Base-by-base conservation (phyloP, 192 early-diverging fungal species). In the Backusella sp. region DNA sequence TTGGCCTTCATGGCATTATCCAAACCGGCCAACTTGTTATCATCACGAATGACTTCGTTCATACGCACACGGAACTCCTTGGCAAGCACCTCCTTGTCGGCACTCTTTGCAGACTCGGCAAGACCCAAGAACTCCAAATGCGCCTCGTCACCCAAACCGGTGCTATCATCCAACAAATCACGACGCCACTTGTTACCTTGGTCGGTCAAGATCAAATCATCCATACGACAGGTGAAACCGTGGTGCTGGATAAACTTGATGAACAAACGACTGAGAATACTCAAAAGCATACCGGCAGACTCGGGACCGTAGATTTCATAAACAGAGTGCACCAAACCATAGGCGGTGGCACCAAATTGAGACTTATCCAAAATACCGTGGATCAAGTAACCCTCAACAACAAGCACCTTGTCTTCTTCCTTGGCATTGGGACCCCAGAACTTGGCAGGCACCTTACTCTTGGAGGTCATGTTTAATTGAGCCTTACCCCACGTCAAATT, bases 141-240 rank as follows among this genome's bases (percentile, higher is more conserved):
- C 23, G 92, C 93, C 71, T 92, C 86, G 42, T 82, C 84, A 69
- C 97, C 98, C 56, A 90, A 86, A 28, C 79, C 79, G 70, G 79
- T 78, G 76, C 89, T 87, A 34, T 82, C 79, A 30, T 87, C 76
- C 72, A 98, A 89, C 30, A 98, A 85, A 26, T 92, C 90, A 37
- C 89, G 88, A 72, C 98, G 90, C 37, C 86, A 79, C 32, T 79
- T 80, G 78, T 99, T 91, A 37, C 97, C 98, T 79, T 93, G 88
- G 8, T 79, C 79, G 26, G 92, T 98, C 36, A 99, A 86, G 53
- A 89, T 84, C 86, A 99, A 88, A 90, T 99, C 98, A 80, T 99
- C 97, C 96, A 99, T 98, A 73, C 98, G 91, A 85, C 98, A 99
- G 59, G 93, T 92, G 81, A 99, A 99, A 23, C 95, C 98, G 70